Conservation (phyloP, 2,329 filamentous ascomycete species). For the Tetracladium maxilliforme region DNA sequence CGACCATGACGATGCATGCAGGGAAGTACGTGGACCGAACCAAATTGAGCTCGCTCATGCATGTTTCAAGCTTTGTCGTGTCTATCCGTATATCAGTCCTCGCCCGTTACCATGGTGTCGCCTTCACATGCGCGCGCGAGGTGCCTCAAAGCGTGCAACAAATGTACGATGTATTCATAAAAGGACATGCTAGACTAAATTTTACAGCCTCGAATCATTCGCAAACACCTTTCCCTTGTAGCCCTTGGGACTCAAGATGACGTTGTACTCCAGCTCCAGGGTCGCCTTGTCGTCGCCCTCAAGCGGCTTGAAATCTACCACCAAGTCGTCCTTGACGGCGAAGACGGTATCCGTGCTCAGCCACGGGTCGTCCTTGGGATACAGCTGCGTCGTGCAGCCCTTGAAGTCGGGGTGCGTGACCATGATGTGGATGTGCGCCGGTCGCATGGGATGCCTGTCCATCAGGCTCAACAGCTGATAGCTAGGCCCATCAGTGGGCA, state of each 20-base stretch:
- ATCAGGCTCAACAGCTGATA: slow-evolving; percentile 34
- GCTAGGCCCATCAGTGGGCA: slow-evolving; percentile 48
- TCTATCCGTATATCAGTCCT: too few species aligned
- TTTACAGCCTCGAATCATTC: too few species aligned
- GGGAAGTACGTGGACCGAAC: too few species aligned
- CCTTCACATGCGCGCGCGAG: too few species aligned
- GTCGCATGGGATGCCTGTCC: slow-evolving; percentile 39
- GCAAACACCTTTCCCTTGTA: too few species aligned
- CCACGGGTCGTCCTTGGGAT: slow-evolving; percentile 53
- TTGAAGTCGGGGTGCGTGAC: slow-evolving; percentile 14
- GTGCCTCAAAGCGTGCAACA: too few species aligned
- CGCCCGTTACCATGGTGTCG: too few species aligned
- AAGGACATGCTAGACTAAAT: too few species aligned
- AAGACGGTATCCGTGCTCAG: slow-evolving; percentile 35
- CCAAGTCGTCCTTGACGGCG: slow-evolving; percentile 35
- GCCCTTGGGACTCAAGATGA: slow-evolving; percentile 9
- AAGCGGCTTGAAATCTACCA: slow-evolving; percentile 32
- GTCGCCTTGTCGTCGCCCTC: slow-evolving; percentile 16
- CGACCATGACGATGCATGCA: too few species aligned
- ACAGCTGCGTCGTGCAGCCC: slow-evolving; percentile 68
- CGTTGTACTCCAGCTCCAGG: slow-evolving; percentile 16
- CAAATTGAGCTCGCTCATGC: too few species aligned
- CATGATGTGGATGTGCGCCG: slow-evolving; percentile 43
- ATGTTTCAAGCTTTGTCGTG: too few species aligned
- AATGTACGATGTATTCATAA: too few species aligned